Conservation (phyloP, 1,284 basidiomycete genomes). For the Dichomitus squalens region DNA sequence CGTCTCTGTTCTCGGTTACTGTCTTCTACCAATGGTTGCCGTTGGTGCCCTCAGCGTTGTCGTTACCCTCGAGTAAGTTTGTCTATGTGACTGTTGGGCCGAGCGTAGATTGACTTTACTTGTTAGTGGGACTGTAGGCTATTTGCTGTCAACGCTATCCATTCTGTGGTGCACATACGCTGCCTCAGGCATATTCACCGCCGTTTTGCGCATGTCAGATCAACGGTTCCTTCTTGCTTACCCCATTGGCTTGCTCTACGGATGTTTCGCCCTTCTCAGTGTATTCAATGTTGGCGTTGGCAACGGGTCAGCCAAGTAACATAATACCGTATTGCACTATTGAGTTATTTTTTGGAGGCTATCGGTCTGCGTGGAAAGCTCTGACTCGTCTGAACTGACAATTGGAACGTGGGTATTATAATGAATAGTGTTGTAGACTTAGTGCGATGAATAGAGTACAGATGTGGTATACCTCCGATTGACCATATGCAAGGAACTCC, state of each 20-base stretch:
- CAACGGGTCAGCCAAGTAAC: slow-evolving; percentile 30
- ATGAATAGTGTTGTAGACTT: background rate
- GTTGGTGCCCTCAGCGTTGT: slow-evolving; percentile 90
- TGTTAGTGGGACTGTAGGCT: slow-evolving; percentile 77
- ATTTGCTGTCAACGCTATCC: slow-evolving; percentile 77
- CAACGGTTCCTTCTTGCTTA: slow-evolving; percentile 94
- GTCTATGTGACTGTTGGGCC: slow-evolving; percentile 10
- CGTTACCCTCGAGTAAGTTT: slow-evolving; percentile 84
- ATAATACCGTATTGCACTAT: background rate
- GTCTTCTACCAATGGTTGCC: slow-evolving; percentile 96
- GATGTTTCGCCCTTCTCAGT: slow-evolving; percentile 89
- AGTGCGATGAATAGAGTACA: background rate
- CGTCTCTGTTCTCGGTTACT: slow-evolving; percentile 96
- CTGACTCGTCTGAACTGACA: background rate
- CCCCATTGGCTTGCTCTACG: slow-evolving; percentile 89
- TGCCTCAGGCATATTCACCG: slow-evolving; percentile 92
- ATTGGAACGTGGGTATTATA: background rate
- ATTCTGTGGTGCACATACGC: slow-evolving; percentile 96
- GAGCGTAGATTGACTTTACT: slow-evolving; percentile 8
- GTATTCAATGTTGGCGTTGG: slow-evolving; percentile 66
- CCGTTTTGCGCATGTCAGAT: slow-evolving; percentile 91
- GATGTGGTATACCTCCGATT: background rate
- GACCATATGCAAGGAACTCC: background rate
- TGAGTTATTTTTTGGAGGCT: background rate
- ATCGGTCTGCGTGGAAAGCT: background rate